phyloP scores from a whole-genome alignment of 2,329 filamentous ascomycete genomes.

The Remersonia thermophila region DNA sequence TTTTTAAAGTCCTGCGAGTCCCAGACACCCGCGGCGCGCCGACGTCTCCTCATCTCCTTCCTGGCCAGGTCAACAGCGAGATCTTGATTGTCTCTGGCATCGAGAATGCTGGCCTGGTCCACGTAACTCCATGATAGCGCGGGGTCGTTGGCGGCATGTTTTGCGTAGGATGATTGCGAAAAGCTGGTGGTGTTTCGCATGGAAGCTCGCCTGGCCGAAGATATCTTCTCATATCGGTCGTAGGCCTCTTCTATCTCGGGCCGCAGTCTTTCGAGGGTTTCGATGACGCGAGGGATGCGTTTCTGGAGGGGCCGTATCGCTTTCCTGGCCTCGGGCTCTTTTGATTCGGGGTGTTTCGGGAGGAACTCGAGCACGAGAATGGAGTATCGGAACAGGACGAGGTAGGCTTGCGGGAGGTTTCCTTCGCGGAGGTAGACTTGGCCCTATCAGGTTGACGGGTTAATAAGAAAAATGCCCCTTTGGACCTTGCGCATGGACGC shows the following conservation, averaged over 20 bases:
- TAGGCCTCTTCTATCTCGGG: constrained; percentile 63
- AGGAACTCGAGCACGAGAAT: constrained; percentile 70
- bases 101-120: constrained; percentile 43
- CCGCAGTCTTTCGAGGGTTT: constrained; percentile 65
- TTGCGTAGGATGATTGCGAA: constrained; percentile 27
- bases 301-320: constrained; percentile 43
- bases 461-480: background rate
- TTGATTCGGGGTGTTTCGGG: constrained; percentile 62
- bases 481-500: background rate
- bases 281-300: constrained; percentile 46
- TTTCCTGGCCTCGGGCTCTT: constrained; percentile 50
- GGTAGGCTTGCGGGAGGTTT: constrained; percentile 78
- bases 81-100: constrained; percentile 59
- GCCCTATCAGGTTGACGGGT: constrained; percentile 40
- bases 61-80: constrained; percentile 66
- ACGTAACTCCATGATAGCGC: constrained; percentile 36
- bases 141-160: constrained; percentile 45
- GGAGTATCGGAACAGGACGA: constrained; percentile 83
- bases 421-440: constrained; percentile 74
- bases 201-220: constrained; percentile 24
- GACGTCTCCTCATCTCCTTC: constrained; percentile 50
- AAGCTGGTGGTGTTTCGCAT: constrained; percentile 13
- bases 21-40: constrained; percentile 35
- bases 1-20: constrained; percentile 13
- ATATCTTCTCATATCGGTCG: constrained; percentile 51